Evolutionary conservation across 345 rosid species (phyloP).

Genomic region (Sisymbrium irio): DNA sequence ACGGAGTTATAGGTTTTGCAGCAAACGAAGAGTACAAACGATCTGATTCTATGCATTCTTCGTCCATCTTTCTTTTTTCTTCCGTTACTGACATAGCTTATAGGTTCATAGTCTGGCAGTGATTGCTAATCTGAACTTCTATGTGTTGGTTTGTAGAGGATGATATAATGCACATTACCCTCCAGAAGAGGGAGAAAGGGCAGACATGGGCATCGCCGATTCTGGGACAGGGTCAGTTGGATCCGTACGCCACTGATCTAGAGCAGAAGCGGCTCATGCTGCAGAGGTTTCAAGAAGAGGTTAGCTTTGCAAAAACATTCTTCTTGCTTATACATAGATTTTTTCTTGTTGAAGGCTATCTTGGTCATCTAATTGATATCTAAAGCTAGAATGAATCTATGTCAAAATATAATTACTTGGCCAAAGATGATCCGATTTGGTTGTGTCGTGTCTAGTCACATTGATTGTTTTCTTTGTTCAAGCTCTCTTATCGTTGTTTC

Average conservation of each 20-base stretch:
- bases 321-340: neutral
- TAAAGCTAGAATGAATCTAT: neutral
- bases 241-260: constrained; percentile 60
- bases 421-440: neutral
- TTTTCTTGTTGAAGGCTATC: neutral
- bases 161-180: constrained; percentile 72
- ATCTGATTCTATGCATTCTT: neutral
- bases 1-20: neutral
- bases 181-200: constrained; percentile 90
- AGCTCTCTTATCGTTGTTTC: neutral
- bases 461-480: neutral
- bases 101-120: neutral
- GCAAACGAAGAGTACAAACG: neutral
- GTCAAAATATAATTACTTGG: neutral
- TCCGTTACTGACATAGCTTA: neutral
- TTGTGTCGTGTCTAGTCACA: neutral
- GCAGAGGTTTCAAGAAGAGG: constrained; percentile 97
- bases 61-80: neutral
- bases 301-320: constrained; percentile 19
- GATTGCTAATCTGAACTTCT: neutral
- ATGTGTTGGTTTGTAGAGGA: constrained; percentile 56
- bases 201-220: constrained; percentile 90
- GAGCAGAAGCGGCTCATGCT: constrained; percentile 95
- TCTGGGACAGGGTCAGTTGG: constrained; percentile 74
- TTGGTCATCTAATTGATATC: neutral